phyloP scores from a whole-genome alignment of 176 grass and related monocot species.

The Carex pumila region DNA sequence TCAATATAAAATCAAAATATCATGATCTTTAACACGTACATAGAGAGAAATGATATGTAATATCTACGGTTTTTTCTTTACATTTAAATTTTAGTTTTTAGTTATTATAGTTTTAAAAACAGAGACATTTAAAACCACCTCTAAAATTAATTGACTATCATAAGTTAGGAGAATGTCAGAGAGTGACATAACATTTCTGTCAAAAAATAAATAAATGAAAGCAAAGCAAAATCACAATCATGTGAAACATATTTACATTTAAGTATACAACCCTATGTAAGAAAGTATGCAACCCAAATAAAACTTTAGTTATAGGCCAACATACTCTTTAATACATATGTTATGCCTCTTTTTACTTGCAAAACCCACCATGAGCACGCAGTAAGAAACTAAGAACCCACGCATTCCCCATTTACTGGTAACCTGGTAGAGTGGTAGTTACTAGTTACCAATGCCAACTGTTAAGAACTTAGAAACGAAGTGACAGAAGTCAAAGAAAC shows the following conservation, averaged over 20 bases:
- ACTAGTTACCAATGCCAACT: neutral
- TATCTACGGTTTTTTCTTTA: no score
- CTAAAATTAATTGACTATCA: neutral
- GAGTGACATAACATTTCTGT: neutral
- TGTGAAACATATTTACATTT: neutral
- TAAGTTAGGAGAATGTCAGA: neutral
- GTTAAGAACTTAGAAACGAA: neutral
- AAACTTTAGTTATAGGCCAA: neutral
- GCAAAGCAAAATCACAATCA: neutral
- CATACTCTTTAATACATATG: neutral
- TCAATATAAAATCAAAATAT: no score
- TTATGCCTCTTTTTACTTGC: neutral
- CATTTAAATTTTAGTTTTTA: no score
- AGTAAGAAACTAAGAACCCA: conserved; percentile 7
- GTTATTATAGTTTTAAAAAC: no score
- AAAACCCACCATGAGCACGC: neutral
- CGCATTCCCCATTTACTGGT: neutral
- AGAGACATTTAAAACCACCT: no score
- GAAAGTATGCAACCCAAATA: neutral
- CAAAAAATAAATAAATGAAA: neutral
- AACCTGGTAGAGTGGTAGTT: neutral
- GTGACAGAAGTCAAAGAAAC: conserved; percentile 18
- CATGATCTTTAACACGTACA: no score
- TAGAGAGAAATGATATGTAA: no score
- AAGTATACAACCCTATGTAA: no score